A percentile compares a stretch with the other conserved stretches of the same genome.
These are phyloP conservation scores for Trametes sanguinea DNA, from an alignment of 768 basidiomycete species.

Conservation along the genomic window DNA sequence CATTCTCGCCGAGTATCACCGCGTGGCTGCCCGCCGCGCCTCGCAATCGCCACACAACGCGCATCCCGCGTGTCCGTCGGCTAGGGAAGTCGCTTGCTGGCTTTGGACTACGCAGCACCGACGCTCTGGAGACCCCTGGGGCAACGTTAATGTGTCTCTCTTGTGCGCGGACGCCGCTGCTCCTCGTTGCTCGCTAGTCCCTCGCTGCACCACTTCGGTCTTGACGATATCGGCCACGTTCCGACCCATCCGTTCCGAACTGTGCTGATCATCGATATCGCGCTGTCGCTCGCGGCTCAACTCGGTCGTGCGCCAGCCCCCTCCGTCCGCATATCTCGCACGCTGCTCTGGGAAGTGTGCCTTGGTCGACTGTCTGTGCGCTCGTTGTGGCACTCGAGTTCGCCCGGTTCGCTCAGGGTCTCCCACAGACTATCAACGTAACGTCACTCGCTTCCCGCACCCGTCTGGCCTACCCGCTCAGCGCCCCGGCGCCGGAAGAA, in stretches of 20 bases:
- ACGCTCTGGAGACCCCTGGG: slow-evolving; percentile 4
- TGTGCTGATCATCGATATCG: slow-evolving; percentile 12
- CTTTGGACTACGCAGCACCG: slow-evolving; percentile 9
- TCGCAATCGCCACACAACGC: slow-evolving; percentile 13
- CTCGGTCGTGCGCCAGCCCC: neutral
- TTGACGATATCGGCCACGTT: slow-evolving; percentile 15
- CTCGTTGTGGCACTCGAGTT: neutral
- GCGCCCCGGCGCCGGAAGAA: slow-evolving; percentile 12
- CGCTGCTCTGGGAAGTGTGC: neutral
- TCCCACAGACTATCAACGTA: neutral
- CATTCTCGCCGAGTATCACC: slow-evolving; percentile 7
- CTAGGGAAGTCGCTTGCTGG: neutral
- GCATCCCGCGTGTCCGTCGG: slow-evolving; percentile 13
- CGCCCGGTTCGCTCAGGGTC: neutral
- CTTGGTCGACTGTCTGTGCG: neutral
- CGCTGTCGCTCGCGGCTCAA: neutral
- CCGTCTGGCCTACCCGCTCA: neutral
- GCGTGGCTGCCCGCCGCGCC: slow-evolving; percentile 10
- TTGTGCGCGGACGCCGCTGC: slow-evolving; percentile 5
- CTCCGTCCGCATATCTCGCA: neutral
- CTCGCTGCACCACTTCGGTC: slow-evolving; percentile 1
- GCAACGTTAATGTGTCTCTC: slow-evolving; percentile 19
- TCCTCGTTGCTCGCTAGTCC: slow-evolving; percentile 20
- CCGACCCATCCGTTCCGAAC: neutral
- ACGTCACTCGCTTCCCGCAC: slow-evolving; percentile 4